A percentile compares a stretch with the other conserved stretches of the same genome.
Conservation (phyloP, 148 eudicot genomes). For the Chenopodium suecicum region DNA sequence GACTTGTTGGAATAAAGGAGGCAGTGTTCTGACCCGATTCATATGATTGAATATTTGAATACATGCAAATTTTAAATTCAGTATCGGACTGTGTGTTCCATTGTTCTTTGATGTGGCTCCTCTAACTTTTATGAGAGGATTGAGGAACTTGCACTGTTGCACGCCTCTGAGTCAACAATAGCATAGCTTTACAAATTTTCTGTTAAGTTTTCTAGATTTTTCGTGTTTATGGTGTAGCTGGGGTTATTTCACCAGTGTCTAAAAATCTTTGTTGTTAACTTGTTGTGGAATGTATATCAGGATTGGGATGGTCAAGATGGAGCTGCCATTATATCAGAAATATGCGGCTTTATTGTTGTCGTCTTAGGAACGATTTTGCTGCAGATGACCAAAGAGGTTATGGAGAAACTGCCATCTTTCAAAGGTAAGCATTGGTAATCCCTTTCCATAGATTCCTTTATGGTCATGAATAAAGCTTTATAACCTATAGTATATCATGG, state of each 20-base stretch:
- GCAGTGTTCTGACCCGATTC: no score
- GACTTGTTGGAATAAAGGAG: no score
- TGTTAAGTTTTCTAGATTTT: background rate
- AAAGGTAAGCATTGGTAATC: conserved; percentile 32
- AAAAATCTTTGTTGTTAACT: background rate
- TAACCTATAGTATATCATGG: background rate
- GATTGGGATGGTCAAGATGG: conserved; percentile 66
- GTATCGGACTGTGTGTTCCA: no score
- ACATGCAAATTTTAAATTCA: no score
- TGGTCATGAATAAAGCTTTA: background rate
- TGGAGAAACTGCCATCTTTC: conserved; percentile 53
- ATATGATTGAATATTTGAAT: no score
- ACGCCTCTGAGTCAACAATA: background rate
- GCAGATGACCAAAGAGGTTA: conserved; percentile 53
- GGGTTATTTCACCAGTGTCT: background rate
- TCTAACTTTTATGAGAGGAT: background rate
- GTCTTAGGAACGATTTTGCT: conserved; percentile 55
- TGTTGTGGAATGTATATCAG: conserved; percentile 25
- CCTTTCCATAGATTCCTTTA: background rate
- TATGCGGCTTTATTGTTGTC: conserved; percentile 61
- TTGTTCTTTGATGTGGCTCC: no score
- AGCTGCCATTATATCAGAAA: conserved; percentile 46
- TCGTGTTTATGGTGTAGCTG: background rate
- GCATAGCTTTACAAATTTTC: background rate
- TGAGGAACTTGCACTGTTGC: background rate